A percentile compares a stretch with the other conserved stretches of the same genome.
Conservation (phyloP, 2,329 filamentous ascomycete genomes). For the Fusarium sp. region DNA sequence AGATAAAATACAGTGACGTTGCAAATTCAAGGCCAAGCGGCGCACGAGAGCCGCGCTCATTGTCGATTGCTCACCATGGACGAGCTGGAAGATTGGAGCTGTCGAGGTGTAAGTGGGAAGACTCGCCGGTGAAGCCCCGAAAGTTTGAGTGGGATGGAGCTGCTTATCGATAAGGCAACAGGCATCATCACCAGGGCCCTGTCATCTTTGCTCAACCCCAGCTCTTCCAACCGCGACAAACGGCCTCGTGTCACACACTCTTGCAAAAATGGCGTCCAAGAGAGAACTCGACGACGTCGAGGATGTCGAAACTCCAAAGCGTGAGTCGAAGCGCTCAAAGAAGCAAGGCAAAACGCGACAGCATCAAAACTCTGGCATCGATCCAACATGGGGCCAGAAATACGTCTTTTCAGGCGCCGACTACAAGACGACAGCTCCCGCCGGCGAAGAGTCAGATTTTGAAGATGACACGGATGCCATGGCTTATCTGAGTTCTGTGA, state of each 20-base stretch:
- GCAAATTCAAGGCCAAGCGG: conserved; percentile 35
- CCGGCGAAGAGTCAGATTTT: conserved; percentile 75
- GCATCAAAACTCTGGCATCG: conserved; percentile 64
- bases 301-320: conserved; percentile 47
- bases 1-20: neutral
- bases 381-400: conserved; percentile 80
- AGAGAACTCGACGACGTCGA: conserved; percentile 53
- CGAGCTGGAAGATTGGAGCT: conserved; percentile 6
- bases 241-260: neutral
- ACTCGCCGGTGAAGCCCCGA: conserved; percentile 19
- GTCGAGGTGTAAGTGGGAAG: conserved; percentile 21
- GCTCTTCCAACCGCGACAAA: conserved; percentile 22
- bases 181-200: conserved; percentile 26
- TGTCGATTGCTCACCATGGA: conserved; percentile 46
- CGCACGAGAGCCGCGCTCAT: conserved; percentile 54
- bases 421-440: conserved; percentile 60
- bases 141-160: conserved; percentile 31
- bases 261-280: conserved; percentile 54
- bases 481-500: conserved; percentile 79
- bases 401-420: conserved; percentile 79
- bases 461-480: conserved; percentile 78
- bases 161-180: conserved; percentile 43
- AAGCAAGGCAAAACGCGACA: conserved; percentile 56
- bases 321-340: conserved; percentile 48
- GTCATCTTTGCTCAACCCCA: conserved; percentile 14